Evolutionary conservation across 225 moss, liverwort and hornwort genomes (phyloP).

Genomic region (Sphagnum contortum): DNA sequence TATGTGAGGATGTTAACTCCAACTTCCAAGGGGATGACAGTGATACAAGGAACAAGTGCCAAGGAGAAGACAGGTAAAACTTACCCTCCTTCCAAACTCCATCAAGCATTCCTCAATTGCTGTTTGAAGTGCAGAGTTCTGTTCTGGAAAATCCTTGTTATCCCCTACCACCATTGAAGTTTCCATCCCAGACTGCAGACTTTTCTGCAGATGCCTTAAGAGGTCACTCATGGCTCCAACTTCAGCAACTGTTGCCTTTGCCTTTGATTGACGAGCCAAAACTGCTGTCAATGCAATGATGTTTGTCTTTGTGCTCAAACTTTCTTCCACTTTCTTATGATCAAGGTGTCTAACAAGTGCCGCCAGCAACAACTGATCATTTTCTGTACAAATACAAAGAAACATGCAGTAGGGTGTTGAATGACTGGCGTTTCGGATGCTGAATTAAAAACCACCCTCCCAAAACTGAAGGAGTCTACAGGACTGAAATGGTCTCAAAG

Average conservation of each 20-base stretch:
- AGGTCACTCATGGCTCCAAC: conserved; percentile 83
- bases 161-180: conserved; percentile 21
- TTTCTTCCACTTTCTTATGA: conserved; percentile 37
- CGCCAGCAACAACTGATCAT: conserved; percentile 66
- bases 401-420: neutral
- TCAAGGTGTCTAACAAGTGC: conserved; percentile 83
- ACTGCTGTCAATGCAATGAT: conserved; percentile 61
- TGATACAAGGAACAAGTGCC: too few species aligned
- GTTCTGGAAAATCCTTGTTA: conserved; percentile 18
- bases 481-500: too few species aligned
- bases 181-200: conserved; percentile 53
- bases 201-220: conserved; percentile 68
- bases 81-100: conserved; percentile 82
- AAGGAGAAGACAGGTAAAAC: neutral
- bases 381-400: conserved; percentile 37
- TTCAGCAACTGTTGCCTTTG: conserved; percentile 68
- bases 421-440: too few species aligned
- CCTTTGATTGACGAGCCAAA: conserved; percentile 68
- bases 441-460: too few species aligned
- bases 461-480: too few species aligned
- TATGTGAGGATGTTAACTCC: too few species aligned
- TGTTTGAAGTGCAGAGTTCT: conserved; percentile 47
- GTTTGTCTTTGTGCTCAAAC: conserved; percentile 48
- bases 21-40: too few species aligned
- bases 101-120: conserved; percentile 74